Evolutionary conservation across 2,329 filamentous ascomycete species (phyloP), one percentile per base, ranked within the genome.

Genomic region (Chalara sp.): DNA sequence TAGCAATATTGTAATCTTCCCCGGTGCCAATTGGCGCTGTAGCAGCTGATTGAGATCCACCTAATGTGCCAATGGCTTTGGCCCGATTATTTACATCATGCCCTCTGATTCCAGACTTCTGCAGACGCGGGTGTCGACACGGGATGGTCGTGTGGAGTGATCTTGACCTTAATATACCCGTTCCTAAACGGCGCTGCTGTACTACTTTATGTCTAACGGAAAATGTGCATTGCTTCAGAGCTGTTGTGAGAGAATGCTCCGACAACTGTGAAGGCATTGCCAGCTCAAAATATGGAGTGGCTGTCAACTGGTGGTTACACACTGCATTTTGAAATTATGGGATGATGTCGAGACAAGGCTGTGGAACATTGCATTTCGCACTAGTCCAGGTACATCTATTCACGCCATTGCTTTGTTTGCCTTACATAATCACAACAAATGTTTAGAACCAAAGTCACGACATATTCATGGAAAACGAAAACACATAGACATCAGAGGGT

Each of bases 1-100:
- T 75, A 29, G 86, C 88, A 50, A 89, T 71, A 33, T 50, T 46
- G 42, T 39, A 30, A 21, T 21, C 12, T 32, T 42, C 33, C 21
- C 13, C 28, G 21, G 11, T 29, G 33, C 37, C 46, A 29, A 42
- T 33, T 28, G 30, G 40, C 12, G 30, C 31, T 32, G 52, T 48
- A 37, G 45, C 31, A 35, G 50, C 13, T 52, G 28, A 44, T 10
- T 6, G 29, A 42, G 46, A 10, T n/a, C 11, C 10, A 33, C 37
- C 8, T 30, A 32, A n/a, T 31, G 43, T 37, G 35, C 35, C n/a
- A 37, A n/a, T 37, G 8, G 35, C 35, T n/a, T 37, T 37, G 8
- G 35, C 35, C n/a, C 8, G 8, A n/a, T 4, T n/a, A 10, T 37
- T 37, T 13, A 21, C n/a, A 6, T 28, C 8, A n/a, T 21, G 28